Base-by-base conservation (phyloP, 257 asterid species). In the Salvia miltiorrhiza region DNA sequence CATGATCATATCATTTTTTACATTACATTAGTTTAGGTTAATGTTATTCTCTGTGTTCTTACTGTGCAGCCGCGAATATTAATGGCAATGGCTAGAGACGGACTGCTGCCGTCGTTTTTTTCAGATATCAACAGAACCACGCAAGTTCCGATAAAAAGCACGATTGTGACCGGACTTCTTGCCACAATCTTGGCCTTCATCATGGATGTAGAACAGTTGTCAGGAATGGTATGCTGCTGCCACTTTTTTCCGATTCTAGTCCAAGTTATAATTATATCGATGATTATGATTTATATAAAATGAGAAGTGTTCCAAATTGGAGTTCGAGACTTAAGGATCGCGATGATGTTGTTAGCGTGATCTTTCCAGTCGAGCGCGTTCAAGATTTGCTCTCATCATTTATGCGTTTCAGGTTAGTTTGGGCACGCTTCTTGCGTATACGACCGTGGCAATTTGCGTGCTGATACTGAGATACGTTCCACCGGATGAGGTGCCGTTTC, bases 61-160 rank as follows among this genome's bases (percentile, higher is more conserved):
- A 44, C 14, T 50, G 16, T 33, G 63, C 87, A 93, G 98, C 90
- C 98, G 17, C 88, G 97, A 28, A 93, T 93, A 73, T 79, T 90
- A 70, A 90, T 93, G 98, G 96, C 96, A 56, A 93, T 93, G 98
- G 93, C 98, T 40, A 84, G 98, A 78, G 97, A 93, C 47, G 98
- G 98, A 39, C 81, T 93, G 88, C 90, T 93, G 57, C 98, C 98
- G 10, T 78, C 97, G 19, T 88, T 93, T 75, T 93, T 93, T 71
- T 90, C 95, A 4, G 97, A 90, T 70, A 90, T 93, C 64, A 84
- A 67, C 70, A 80, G 80, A 77, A 73, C 72, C 58, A 88, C 95
- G 23, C 96, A 88, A 76, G 98, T 93, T 47, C 97, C 98, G 13
- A 67, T 87, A 49, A 90, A 93, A 80, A 77, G 97, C 84, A 93